These are phyloP conservation scores for Actinomortierella ambigua DNA, from an alignment of 371 early-diverging fungal species.

Conservation along the genomic window DNA sequence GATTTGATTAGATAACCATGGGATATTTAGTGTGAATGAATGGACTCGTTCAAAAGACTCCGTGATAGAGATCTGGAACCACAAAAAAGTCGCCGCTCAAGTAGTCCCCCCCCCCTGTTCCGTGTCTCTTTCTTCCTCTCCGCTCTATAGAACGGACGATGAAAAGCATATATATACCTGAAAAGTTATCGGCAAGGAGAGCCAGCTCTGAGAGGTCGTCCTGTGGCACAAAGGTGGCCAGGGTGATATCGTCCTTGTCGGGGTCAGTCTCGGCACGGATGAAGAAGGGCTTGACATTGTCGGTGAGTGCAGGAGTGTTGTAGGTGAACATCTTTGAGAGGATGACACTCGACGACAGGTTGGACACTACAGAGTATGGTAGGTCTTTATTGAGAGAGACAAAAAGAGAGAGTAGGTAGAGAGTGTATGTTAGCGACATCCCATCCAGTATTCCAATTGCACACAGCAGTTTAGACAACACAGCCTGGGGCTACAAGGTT, in stretches of 20 bases:
- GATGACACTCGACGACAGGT: constrained; percentile 32
- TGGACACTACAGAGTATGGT: constrained; percentile 38
- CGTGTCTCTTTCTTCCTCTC: too few species aligned
- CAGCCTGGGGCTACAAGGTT: too few species aligned
- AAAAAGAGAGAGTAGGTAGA: not conserved
- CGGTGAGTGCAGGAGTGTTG: constrained; percentile 34
- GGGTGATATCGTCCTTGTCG: constrained; percentile 38
- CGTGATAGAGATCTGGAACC: too few species aligned
- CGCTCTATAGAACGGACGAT: too few species aligned
- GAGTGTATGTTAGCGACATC: too few species aligned
- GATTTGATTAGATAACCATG: not conserved
- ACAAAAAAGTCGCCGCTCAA: too few species aligned
- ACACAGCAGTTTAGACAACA: too few species aligned
- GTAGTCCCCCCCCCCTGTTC: too few species aligned
- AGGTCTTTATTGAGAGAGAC: constrained; percentile 8
- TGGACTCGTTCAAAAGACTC: not conserved
- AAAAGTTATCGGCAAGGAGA: constrained; percentile 39
- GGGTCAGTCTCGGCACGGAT: constrained; percentile 36
- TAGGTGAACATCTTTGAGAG: constrained; percentile 47
- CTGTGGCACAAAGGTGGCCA: constrained; percentile 43
- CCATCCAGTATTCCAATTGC: too few species aligned
- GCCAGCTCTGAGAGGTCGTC: constrained; percentile 43
- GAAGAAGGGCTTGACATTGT: constrained; percentile 45
- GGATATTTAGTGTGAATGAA: not conserved
- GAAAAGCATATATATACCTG: constrained; percentile 36